phyloP scores from a whole-genome alignment of 2,329 filamentous ascomycete species.

The Pseudocercospora fijiensis region DNA sequence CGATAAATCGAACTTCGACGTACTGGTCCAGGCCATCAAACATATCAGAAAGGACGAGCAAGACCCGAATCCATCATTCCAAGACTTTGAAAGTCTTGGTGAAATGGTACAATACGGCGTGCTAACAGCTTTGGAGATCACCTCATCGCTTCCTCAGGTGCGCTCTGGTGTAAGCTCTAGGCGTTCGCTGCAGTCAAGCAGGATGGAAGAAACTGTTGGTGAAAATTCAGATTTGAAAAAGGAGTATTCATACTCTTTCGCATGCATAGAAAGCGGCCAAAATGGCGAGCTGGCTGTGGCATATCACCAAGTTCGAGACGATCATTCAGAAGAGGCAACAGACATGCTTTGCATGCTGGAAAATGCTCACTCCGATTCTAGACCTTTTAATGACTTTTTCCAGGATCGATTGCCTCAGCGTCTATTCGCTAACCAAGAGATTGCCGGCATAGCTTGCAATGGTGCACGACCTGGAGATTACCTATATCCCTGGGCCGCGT shows the following conservation, averaged over 20 bases:
- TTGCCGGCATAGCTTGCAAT: not conserved
- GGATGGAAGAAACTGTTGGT: not conserved
- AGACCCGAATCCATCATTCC: not conserved
- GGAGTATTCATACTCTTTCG: not conserved
- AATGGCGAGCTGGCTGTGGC: not conserved
- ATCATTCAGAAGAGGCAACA: not conserved
- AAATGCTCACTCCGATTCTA: not conserved
- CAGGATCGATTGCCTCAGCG: not conserved
- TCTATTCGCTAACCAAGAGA: not conserved
- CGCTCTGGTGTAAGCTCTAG: not conserved
- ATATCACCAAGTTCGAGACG: not conserved
- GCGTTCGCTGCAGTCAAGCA: not conserved
- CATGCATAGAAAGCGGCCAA: not conserved
- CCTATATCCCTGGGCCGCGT: not conserved
- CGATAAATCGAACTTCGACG: not conserved
- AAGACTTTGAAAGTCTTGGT: not conserved
- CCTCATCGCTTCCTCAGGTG: not conserved
- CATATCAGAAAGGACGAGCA: not conserved
- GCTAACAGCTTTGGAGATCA: not conserved
- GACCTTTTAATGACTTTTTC: not conserved
- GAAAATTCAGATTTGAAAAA: not conserved
- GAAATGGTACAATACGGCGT: not conserved
- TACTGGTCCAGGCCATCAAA: not conserved
- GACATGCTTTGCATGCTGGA: not conserved
- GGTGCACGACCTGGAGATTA: not conserved